Base-by-base conservation (phyloP, 345 rosid genomes). In the Salix udensis region DNA sequence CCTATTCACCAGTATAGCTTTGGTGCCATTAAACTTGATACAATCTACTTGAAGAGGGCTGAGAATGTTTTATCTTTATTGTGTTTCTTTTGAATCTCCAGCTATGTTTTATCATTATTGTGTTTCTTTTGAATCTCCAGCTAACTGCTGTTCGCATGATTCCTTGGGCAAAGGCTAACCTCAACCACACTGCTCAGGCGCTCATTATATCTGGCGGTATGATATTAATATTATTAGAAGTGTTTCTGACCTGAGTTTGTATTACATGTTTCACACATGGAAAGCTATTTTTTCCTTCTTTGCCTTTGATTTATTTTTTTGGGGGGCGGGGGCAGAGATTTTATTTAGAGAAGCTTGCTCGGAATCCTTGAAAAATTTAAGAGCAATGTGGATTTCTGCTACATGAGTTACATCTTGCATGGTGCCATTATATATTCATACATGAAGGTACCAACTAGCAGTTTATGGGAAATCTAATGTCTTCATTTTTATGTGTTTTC, bases 121-220 rank as follows among this genome's bases (percentile, higher is more conserved):
- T 55, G 65, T 4, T 26, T 71, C 24, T 61, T 66, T 12, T 69
- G 48, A 42, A 28, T 75, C 6, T 70, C 61, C 74, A 91, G 93
- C 75, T 91, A 81, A 39, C 46, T 50, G 89, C 83, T 5, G 86
- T 78, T 65, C 91, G 93, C 61, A 40, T 65, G 79, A 62, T 88
- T 78, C 96, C 93, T 37, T 91, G 93, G 96, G 96, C 96, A 67
- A 89, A 87, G 83, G 88, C 90, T 23, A 91, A 91, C 82, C 88
- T 91, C 71, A 91, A 91, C 77, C 84, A 89, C 74, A 87, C 89
- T 72, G 93, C 88, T 71, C 96, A 91, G 80, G 89, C 96, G 55
- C 93, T 91, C 28, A 80, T 91, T 72, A 86, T 89, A 79, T 87
- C 88, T 15, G 87, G 79, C 79, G 91, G 96, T 89, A 86, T 46